These are phyloP conservation scores for Panicum virgatum DNA, from an alignment of 202 grass and related monocot genomes.

Conservation along the genomic window DNA sequence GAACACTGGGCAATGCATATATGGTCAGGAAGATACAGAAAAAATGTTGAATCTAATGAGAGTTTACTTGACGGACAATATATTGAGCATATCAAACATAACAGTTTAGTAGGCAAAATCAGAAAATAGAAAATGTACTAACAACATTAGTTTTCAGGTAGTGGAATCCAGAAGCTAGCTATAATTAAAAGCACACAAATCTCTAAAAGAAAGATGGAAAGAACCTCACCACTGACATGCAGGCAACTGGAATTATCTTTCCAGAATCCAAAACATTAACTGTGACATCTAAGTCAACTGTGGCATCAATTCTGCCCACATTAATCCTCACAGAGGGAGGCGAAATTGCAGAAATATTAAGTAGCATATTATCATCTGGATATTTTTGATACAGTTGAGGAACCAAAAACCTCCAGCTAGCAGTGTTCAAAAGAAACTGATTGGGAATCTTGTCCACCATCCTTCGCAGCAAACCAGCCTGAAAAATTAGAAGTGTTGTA, in stretches of 20 bases:
- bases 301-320: constrained; percentile 67
- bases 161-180: neutral
- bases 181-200: constrained; percentile 2
- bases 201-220: constrained; percentile 1
- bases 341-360: constrained; percentile 85
- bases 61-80: neutral
- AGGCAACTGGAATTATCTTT: constrained; percentile 74
- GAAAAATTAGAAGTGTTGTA: constrained; percentile 30
- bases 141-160: neutral
- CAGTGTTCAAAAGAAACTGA: constrained; percentile 86
- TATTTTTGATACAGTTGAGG: constrained; percentile 72
- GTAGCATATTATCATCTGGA: constrained; percentile 71
- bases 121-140: neutral
- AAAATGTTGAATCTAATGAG: neutral
- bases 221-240: constrained; percentile 70
- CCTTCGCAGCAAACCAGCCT: constrained; percentile 77
- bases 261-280: constrained; percentile 62
- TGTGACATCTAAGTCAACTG: constrained; percentile 63
- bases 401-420: constrained; percentile 87
- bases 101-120: constrained; percentile 9
- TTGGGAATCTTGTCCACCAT: constrained; percentile 78
- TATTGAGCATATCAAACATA: constrained; percentile 12
- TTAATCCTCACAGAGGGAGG: constrained; percentile 60
- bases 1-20: neutral
- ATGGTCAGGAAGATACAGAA: neutral